Evolutionary conservation across 2,329 filamentous ascomycete species (phyloP).

Genomic region (Exserohilum turcica): DNA sequence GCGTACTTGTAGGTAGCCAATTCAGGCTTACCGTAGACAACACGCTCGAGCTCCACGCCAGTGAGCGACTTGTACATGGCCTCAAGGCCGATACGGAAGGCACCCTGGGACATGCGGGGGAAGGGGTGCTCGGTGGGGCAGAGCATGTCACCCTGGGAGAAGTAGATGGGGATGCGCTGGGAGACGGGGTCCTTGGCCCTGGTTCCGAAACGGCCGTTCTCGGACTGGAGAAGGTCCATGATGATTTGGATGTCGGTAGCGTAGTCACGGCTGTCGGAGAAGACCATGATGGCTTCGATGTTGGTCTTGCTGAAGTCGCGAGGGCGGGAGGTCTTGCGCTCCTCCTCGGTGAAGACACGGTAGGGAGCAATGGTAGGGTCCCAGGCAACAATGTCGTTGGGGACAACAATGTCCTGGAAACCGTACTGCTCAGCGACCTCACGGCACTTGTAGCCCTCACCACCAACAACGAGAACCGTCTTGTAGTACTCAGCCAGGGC

Average conservation of each 20-base stretch:
- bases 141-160: slow-evolving; percentile 67
- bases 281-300: slow-evolving; percentile 76
- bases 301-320: slow-evolving; percentile 73
- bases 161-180: slow-evolving; percentile 75
- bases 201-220: slow-evolving; percentile 70
- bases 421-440: slow-evolving; percentile 75
- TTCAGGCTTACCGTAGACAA: slow-evolving; percentile 77
- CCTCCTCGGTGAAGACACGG: slow-evolving; percentile 68
- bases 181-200: slow-evolving; percentile 67
- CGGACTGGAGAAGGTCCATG: slow-evolving; percentile 71
- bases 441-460: slow-evolving; percentile 75
- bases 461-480: slow-evolving; percentile 75
- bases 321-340: slow-evolving; percentile 69
- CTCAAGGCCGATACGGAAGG: slow-evolving; percentile 76
- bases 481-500: slow-evolving; percentile 77
- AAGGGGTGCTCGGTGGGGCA: slow-evolving; percentile 65
- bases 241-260: slow-evolving; percentile 78
- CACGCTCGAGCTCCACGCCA: slow-evolving; percentile 72
- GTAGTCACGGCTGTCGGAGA: slow-evolving; percentile 75
- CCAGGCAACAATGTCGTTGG: slow-evolving; percentile 75
- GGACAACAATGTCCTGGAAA: slow-evolving; percentile 74
- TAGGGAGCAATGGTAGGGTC: slow-evolving; percentile 72
- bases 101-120: slow-evolving; percentile 73
- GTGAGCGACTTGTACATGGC: slow-evolving; percentile 75
- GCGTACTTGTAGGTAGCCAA: slow-evolving; percentile 79